Percentiles rank a stretch among this genome's conserved stretches.
These are phyloP conservation scores for Glycine latifolia DNA, from an alignment of 306 rosid genomes.

Conservation along the genomic window DNA sequence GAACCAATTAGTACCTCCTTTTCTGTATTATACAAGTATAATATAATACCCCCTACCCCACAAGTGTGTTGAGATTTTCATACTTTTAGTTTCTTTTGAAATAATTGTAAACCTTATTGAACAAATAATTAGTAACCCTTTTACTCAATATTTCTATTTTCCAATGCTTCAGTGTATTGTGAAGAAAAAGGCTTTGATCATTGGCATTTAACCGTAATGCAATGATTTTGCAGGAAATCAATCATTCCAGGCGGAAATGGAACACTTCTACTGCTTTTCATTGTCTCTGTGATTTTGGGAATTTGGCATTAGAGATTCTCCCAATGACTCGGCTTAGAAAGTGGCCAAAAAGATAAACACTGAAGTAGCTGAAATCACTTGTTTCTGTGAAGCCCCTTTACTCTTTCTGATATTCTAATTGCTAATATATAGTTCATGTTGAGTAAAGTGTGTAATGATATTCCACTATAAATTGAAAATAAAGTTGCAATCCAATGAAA, in stretches of 20 bases:
- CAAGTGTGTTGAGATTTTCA: neutral
- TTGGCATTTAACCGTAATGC: neutral
- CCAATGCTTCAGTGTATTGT: neutral
- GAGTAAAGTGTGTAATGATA: neutral
- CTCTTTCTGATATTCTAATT: neutral
- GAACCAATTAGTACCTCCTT: neutral
- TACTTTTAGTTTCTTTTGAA: neutral
- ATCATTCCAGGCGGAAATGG: constrained; percentile 49
- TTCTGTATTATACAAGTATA: neutral
- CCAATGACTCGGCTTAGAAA: neutral
- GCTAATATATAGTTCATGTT: neutral
- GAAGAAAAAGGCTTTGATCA: neutral
- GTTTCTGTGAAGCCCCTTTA: neutral
- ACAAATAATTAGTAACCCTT: neutral
- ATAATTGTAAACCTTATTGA: neutral
- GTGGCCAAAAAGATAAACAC: neutral
- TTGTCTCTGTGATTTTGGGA: constrained; percentile 45
- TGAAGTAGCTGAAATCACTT: neutral
- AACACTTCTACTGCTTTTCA: constrained; percentile 46
- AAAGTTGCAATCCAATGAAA: neutral
- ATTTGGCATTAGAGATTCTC: constrained; percentile 46
- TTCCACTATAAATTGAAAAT: neutral
- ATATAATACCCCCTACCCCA: no score
- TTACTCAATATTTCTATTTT: neutral
- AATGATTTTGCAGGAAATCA: constrained; percentile 42